phyloP scores from a whole-genome alignment of 768 basidiomycete genomes.

The Pleurotus giganteus region DNA sequence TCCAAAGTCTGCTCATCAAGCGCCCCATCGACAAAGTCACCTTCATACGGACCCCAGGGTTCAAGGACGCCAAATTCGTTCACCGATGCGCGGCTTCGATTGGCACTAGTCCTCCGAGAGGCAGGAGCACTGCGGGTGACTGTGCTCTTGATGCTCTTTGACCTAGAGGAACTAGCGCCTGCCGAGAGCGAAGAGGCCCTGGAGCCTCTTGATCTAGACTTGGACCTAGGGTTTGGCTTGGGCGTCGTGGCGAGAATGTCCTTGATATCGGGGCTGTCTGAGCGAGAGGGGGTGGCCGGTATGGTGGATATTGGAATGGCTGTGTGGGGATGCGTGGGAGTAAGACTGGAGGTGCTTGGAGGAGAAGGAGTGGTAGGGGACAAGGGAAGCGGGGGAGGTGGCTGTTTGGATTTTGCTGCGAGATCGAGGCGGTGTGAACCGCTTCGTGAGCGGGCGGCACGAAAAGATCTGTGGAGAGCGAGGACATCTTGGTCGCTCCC shows the following conservation, averaged over 20 bases:
- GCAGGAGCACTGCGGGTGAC: background rate
- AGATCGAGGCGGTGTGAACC: constrained; percentile 20
- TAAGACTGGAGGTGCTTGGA: constrained; percentile 2
- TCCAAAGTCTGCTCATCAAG: constrained; percentile 13
- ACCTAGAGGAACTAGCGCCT: background rate
- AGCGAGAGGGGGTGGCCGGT: background rate
- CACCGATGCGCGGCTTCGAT: background rate
- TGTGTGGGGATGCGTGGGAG: background rate
- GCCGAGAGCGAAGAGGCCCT: background rate
- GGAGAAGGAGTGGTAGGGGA: background rate
- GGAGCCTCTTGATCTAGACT: background rate
- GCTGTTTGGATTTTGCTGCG: constrained; percentile 9
- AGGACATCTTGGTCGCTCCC: background rate
- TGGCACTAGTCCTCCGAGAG: constrained; percentile 2
- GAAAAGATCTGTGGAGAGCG: constrained; percentile 18
- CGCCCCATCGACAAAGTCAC: background rate
- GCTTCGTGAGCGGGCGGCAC: constrained; percentile 21
- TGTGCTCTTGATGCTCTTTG: background rate
- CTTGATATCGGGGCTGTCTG: constrained; percentile 32
- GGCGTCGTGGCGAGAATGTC: constrained; percentile 38
- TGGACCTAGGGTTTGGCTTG: constrained; percentile 18
- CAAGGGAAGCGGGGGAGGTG: background rate
- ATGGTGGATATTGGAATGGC: constrained; percentile 5
- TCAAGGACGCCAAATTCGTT: background rate
- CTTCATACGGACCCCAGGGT: background rate